Evolutionary conservation across 2,329 filamentous ascomycete species (phyloP).

Genomic region (Penicillium sp.): DNA sequence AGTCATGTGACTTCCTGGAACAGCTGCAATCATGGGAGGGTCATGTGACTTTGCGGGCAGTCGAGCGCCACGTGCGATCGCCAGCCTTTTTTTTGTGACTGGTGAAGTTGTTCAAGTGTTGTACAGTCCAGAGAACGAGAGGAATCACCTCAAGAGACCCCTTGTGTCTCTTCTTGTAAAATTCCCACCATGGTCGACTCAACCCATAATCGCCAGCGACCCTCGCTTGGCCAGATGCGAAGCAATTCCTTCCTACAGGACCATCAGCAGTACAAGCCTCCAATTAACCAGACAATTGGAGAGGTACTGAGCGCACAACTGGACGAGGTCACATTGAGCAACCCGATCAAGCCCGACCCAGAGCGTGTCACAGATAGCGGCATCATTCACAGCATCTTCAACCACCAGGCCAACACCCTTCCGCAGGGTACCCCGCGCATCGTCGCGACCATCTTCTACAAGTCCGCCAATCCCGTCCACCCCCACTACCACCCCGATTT

Average conservation of each 20-base stretch:
- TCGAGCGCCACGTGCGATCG: slow-evolving; percentile 18
- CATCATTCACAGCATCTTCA: slow-evolving; percentile 55
- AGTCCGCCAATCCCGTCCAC: slow-evolving; percentile 50
- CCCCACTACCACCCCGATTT: slow-evolving; percentile 57
- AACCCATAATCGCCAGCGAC: slow-evolving; percentile 45
- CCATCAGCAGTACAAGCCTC: slow-evolving; percentile 56
- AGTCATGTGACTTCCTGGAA: background rate
- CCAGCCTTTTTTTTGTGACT: slow-evolving; percentile 7
- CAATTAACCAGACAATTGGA: slow-evolving; percentile 43
- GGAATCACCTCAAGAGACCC: background rate
- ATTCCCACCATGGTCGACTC: slow-evolving; percentile 36
- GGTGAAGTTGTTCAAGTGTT: slow-evolving; percentile 8
- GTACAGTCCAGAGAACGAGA: background rate
- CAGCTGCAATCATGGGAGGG: background rate
- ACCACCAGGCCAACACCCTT: slow-evolving; percentile 48
- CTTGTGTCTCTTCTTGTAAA: slow-evolving; percentile 2
- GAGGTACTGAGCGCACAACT: slow-evolving; percentile 43
- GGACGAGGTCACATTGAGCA: slow-evolving; percentile 41
- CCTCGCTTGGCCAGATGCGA: slow-evolving; percentile 52
- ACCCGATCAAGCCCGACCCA: slow-evolving; percentile 48
- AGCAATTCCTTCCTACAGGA: slow-evolving; percentile 55
- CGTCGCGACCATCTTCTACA: slow-evolving; percentile 58
- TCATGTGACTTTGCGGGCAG: slow-evolving; percentile 7
- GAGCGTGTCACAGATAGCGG: slow-evolving; percentile 53
- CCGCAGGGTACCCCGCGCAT: slow-evolving; percentile 50